phyloP scores from a whole-genome alignment of 2,329 filamentous ascomycete species.

The Penicillium aurantiogriseum region DNA sequence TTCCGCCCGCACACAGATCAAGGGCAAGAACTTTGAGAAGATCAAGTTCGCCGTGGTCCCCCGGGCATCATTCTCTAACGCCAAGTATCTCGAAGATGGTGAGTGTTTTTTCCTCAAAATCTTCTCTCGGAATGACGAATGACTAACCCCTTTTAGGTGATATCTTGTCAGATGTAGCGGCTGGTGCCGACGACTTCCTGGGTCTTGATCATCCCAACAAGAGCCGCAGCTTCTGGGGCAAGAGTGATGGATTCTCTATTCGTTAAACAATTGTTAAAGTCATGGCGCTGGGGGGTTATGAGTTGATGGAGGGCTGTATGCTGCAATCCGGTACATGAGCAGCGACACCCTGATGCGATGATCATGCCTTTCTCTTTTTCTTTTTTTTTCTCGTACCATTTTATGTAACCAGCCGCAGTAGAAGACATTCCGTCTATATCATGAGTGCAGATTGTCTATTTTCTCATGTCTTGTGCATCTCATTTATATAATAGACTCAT shows the following conservation, averaged over 20 bases:
- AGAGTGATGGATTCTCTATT: conserved; percentile 65
- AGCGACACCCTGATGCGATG: conserved; percentile 20
- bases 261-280: conserved; percentile 42
- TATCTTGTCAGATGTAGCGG: conserved; percentile 57
- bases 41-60: conserved; percentile 89
- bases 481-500: not conserved
- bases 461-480: not conserved
- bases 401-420: conserved; percentile 7
- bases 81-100: conserved; percentile 86
- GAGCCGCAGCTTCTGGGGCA: conserved; percentile 57
- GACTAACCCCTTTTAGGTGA: conserved; percentile 39
- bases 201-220: conserved; percentile 65
- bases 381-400: conserved; percentile 1
- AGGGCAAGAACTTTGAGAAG: conserved; percentile 98
- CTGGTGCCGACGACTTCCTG: conserved; percentile 76
- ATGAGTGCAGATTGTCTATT: conserved; percentile 1
- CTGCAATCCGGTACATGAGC: conserved; percentile 23
- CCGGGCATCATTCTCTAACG: conserved; percentile 69
- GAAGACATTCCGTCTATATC: conserved; percentile 9
- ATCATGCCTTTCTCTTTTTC: conserved; percentile 12
- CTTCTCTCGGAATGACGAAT: not conserved
- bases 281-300: conserved; percentile 21
- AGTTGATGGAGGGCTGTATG: conserved; percentile 18
- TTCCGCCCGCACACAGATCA: conserved; percentile 87
- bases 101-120: conserved; percentile 40